Evolutionary conservation across 1,139 yeast species (phyloP).

Genomic region (Starmera stellimalicola): DNA sequence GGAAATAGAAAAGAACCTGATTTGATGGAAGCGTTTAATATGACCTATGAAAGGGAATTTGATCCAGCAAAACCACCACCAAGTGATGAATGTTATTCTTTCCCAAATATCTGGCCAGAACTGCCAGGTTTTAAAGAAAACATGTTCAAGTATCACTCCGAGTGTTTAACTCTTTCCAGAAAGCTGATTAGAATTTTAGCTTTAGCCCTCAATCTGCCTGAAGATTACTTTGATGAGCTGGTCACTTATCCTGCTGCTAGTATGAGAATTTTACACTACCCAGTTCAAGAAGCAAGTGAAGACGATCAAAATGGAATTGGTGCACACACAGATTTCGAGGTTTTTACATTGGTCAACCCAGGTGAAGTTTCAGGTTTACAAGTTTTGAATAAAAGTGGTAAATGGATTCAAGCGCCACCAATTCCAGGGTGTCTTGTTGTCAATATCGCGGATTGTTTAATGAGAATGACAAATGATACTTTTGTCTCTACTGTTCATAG

Average conservation of each 20-base stretch:
- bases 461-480: constrained; percentile 24
- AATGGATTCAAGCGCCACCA: constrained; percentile 24
- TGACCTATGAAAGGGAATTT: constrained; percentile 18
- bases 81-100: constrained; percentile 6
- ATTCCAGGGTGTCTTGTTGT: constrained; percentile 23
- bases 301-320: constrained; percentile 25
- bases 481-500: constrained; percentile 25
- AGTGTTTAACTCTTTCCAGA: constrained; percentile 18
- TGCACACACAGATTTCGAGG: constrained; percentile 31
- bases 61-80: constrained; percentile 16
- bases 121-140: constrained; percentile 16
- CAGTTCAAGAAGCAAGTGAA: constrained; percentile 18
- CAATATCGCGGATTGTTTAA: constrained; percentile 26
- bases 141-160: constrained; percentile 16
- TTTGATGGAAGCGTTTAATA: constrained; percentile 22
- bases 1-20: constrained; percentile 14
- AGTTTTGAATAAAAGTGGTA: constrained; percentile 22
- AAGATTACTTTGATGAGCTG: constrained; percentile 18
- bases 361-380: constrained; percentile 25
- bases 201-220: constrained; percentile 22
- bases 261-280: constrained; percentile 26
- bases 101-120: constrained; percentile 12
- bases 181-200: constrained; percentile 22
- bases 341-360: constrained; percentile 25
- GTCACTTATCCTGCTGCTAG: constrained; percentile 18